phyloP scores from a whole-genome alignment of 192 early-diverging fungal genomes.

The Phycomyces nitens region DNA sequence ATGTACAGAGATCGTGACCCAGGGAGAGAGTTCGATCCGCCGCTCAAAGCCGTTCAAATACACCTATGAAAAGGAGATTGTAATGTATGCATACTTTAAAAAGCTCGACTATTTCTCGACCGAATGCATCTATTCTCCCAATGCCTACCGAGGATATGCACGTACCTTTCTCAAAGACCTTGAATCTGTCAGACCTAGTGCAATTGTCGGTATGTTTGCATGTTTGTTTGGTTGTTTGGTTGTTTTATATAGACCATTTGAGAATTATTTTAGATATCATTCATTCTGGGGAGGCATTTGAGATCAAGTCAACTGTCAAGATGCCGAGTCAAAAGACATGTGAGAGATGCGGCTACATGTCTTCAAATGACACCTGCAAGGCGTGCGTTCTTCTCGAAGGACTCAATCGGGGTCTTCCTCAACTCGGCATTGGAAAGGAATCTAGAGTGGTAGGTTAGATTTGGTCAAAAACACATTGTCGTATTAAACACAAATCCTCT shows the following conservation, averaged over 20 bases:
- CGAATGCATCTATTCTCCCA: slow-evolving; percentile 96
- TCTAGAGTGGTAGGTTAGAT: slow-evolving; percentile 41
- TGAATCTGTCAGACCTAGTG: slow-evolving; percentile 80
- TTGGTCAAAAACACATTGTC: too few species aligned
- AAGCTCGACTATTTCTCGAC: slow-evolving; percentile 98
- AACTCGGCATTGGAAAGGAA: slow-evolving; percentile 56
- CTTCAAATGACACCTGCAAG: slow-evolving; percentile 88
- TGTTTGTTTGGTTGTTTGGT: slow-evolving; percentile 13
- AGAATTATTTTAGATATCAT: slow-evolving; percentile 73
- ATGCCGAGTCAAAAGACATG: slow-evolving; percentile 65
- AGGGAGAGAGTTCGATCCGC: slow-evolving; percentile 69
- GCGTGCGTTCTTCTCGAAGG: slow-evolving; percentile 93
- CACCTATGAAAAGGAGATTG: slow-evolving; percentile 99
- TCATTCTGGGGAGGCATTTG: slow-evolving; percentile 88
- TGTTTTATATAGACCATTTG: not conserved
- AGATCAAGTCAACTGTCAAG: slow-evolving; percentile 60
- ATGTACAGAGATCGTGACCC: slow-evolving; percentile 89
- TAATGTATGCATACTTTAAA: slow-evolving; percentile 98
- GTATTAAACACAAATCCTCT: too few species aligned
- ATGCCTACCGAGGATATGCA: slow-evolving; percentile 95
- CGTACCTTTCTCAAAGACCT: slow-evolving; percentile 94
- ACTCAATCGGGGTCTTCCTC: slow-evolving; percentile 83
- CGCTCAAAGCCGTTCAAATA: slow-evolving; percentile 98
- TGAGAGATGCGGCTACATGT: slow-evolving; percentile 92
- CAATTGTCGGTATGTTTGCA: slow-evolving; percentile 77